Base-by-base conservation (phyloP, 108 stramenopile species). In the Schizochytrium sp. region DNA sequence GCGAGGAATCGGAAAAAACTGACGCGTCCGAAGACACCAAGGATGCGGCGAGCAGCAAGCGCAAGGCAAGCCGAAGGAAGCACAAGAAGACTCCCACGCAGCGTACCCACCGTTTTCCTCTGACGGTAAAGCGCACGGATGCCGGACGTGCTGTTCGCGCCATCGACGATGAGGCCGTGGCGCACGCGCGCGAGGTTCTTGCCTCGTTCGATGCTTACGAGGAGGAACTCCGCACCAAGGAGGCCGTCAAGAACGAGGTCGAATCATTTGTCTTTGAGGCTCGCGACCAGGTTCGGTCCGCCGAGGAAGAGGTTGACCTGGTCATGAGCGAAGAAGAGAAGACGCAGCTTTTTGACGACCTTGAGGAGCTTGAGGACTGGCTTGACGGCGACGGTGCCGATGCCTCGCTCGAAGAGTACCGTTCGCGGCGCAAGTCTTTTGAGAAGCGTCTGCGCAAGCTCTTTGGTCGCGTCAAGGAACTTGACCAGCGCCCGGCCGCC, bases 271-370 rank as follows among this genome's bases (percentile, higher is more conserved):
- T 99, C 87, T 98, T 97, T 90, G 83, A 72, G 53, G 94, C 96
- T 88, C 95, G 96, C 89, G 96, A 97, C 87, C 95, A 95, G 89
- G 91, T 98, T 5, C 55, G 89, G 41, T 96, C 97, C 90, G 90
- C 95, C 55, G 96, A 95, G 71, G 97, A 98, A 44, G 89, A 93
- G 16, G 87, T 98, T 87, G 91, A 72, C 87, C 90, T 91, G 89
- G 96, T 99, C 21, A 95, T 97, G 8, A 97, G 97, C 12, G 97
- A 98, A 53, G 97, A 97, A 87, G 98, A 98, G 90, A 95, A 97
- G 34, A 96, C 96, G 87, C 96, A 95, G 53, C 89, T 97, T 72
- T 87, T 89, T 23, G 92, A 95, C 57, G 72, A 94, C 59, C 94
- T 96, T 23, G 90, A 94, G 44, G 96, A 93, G 60, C 94, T 95